These are phyloP conservation scores for Pyrenula massariospora DNA, from an alignment of 495 filamentous ascomycete species.

Conservation along the genomic window DNA sequence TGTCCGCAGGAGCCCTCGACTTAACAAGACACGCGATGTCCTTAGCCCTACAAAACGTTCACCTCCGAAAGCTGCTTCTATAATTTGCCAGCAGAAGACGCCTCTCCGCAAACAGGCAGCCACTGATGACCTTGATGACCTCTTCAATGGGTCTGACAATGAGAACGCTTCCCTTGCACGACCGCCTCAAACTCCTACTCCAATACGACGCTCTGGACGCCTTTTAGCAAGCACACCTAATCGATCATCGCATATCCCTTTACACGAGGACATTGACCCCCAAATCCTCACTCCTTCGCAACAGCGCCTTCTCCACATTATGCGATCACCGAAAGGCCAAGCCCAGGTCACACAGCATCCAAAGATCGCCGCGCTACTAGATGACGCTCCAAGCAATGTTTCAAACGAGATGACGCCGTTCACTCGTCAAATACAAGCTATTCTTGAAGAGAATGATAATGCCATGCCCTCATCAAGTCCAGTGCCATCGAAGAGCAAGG, in stretches of 20 bases:
- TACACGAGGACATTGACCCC: not conserved
- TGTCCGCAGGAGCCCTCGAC: not conserved
- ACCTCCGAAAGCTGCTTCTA: not conserved
- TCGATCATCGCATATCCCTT: not conserved
- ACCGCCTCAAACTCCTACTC: not conserved
- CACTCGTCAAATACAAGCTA: not conserved
- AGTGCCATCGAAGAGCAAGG: too few relatives aligned
- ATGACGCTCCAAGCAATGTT: not conserved
- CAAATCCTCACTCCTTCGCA: not conserved
- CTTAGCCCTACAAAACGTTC: not conserved
- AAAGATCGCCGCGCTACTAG: not conserved
- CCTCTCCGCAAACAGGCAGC: not conserved
- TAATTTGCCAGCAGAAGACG: not conserved
- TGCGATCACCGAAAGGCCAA: not conserved
- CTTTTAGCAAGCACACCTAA: slow-evolving; percentile 3
- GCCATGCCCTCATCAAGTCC: not conserved
- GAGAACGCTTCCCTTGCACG: not conserved
- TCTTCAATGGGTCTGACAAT: not conserved
- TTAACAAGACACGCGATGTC: not conserved
- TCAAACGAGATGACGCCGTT: not conserved
- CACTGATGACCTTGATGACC: slow-evolving; percentile 1
- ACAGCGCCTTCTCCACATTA: not conserved
- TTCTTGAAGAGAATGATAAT: not conserved
- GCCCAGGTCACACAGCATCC: slow-evolving; percentile 1
- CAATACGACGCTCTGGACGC: not conserved